Conservation (phyloP, 371 early-diverging fungal species). For the Coemansia sp. region DNA sequence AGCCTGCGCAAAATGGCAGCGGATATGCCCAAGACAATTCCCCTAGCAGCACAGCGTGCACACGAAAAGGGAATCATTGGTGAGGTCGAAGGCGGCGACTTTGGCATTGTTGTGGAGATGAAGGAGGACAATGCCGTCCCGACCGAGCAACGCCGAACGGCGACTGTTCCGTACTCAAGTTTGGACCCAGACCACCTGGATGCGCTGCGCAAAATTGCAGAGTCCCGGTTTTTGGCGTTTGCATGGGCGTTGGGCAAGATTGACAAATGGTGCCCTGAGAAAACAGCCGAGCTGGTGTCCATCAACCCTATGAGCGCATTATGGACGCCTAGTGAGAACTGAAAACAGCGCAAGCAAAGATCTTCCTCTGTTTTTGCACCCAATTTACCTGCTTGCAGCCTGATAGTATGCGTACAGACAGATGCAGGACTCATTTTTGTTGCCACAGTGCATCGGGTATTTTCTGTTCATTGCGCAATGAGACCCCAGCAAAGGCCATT, state of each 20-base stretch:
- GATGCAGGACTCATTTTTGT: neutral
- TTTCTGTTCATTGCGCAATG: neutral
- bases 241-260: conserved; percentile 53
- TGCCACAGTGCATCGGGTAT: conserved; percentile 4
- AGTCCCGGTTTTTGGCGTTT: conserved; percentile 56
- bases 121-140: conserved; percentile 7
- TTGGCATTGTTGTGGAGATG: conserved; percentile 51
- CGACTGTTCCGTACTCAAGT: conserved; percentile 48
- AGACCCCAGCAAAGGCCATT: neutral
- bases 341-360: neutral
- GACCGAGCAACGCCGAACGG: conserved; percentile 2
- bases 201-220: conserved; percentile 54
- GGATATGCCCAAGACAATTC: conserved; percentile 52
- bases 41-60: conserved; percentile 52
- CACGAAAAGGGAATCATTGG: conserved; percentile 48
- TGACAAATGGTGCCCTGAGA: conserved; percentile 53
- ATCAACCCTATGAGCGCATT: conserved; percentile 55
- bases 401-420: neutral
- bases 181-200: conserved; percentile 50
- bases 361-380: neutral
- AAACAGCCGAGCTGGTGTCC: conserved; percentile 50
- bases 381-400: neutral
- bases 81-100: conserved; percentile 48
- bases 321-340: neutral
- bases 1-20: conserved; percentile 50